These are phyloP conservation scores for Rhizodiscina lignyota DNA, from an alignment of 495 filamentous ascomycete genomes.

Conservation along the genomic window DNA sequence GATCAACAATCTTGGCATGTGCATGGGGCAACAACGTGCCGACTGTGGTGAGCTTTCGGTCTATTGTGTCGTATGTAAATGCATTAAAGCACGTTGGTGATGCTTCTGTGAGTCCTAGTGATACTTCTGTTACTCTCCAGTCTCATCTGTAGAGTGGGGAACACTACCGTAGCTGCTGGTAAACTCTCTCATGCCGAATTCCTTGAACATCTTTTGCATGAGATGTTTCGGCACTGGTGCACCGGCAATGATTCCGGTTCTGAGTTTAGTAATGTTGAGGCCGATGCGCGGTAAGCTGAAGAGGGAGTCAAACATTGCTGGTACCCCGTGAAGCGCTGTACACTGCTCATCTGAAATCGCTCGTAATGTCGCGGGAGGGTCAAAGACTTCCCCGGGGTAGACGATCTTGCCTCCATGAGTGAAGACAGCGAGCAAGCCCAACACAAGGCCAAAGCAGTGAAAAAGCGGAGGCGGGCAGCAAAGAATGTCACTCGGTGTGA, in stretches of 20 bases:
- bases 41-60: conserved; percentile 41
- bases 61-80: conserved; percentile 44
- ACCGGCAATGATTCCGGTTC: conserved; percentile 55
- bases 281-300: conserved; percentile 33
- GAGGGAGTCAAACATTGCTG: conserved; percentile 55
- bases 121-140: no score
- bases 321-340: conserved; percentile 55
- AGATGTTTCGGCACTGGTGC: conserved; percentile 46
- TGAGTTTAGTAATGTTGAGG: conserved; percentile 29
- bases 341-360: conserved; percentile 47
- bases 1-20: conserved; percentile 48
- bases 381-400: conserved; percentile 48
- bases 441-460: conserved; percentile 59
- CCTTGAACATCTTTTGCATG: conserved; percentile 43
- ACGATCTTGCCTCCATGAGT: conserved; percentile 52
- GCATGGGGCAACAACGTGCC: conserved; percentile 53
- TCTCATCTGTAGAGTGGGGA: no score
- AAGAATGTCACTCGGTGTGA: conserved; percentile 43
- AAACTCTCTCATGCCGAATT: conserved; percentile 50
- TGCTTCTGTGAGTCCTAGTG: conserved; percentile 47
- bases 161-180: conserved; percentile 41
- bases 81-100: conserved; percentile 58
- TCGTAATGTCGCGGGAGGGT: conserved; percentile 36
- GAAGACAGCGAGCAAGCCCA: conserved; percentile 48
- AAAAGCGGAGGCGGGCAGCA: conserved; percentile 58